phyloP scores from a whole-genome alignment of 73 alveolate species.

The Breviolum minutum region DNA sequence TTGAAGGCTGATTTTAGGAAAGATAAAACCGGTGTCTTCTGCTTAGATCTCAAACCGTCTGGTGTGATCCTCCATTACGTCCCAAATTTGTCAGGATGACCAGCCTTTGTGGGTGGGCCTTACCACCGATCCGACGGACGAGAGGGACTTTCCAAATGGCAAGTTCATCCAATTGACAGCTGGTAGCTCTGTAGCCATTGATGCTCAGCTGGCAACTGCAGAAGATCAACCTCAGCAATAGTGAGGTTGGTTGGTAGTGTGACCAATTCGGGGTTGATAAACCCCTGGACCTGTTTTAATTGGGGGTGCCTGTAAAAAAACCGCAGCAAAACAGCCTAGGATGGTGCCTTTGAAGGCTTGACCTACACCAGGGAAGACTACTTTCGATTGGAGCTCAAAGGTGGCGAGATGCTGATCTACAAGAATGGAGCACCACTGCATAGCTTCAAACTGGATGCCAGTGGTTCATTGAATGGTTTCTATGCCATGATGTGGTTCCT shows the following conservation, averaged over 20 bases:
- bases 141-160: background rate
- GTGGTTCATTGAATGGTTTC: constrained; percentile 57
- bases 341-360: constrained; percentile 28
- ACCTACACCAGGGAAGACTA: constrained; percentile 67
- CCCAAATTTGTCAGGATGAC: constrained; percentile 16
- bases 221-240: too few relatives aligned
- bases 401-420: constrained; percentile 28
- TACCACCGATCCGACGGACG: constrained; percentile 74
- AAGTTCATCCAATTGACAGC: constrained; percentile 39
- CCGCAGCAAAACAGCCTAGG: background rate
- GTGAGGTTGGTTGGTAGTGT: background rate
- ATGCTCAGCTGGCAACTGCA: too few relatives aligned
- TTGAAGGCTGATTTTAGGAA: background rate
- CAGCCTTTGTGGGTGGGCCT: constrained; percentile 64
- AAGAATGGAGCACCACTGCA: constrained; percentile 76
- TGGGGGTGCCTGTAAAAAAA: background rate
- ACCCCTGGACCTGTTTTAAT: background rate
- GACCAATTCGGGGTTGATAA: background rate
- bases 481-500: constrained; percentile 45
- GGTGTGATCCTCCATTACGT: background rate
- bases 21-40: background rate
- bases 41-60: background rate
- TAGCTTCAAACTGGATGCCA: constrained; percentile 57
- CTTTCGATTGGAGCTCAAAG: constrained; percentile 81
- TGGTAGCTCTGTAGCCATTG: constrained; percentile 8